Base-by-base conservation (phyloP, 805 yeast species). In the Metschnikowia bowlesiae region DNA sequence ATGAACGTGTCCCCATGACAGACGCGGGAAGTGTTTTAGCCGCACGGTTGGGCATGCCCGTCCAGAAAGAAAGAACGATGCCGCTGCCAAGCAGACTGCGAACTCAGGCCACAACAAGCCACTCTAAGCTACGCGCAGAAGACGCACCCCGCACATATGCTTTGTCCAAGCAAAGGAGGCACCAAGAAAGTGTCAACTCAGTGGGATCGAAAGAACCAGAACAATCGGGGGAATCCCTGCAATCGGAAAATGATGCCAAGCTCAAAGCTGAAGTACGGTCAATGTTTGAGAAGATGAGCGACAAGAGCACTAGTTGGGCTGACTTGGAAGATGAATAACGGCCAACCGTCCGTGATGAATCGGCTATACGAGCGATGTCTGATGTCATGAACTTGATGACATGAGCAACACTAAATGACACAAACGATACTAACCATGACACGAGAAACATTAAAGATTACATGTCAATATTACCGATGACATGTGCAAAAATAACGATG, bases 11-110 rank as follows among this genome's bases (percentile, higher is more conserved):
- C 1, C 67, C 68, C 3, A 61, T 68, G 70, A 54, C 67, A 0
- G 60, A 57, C 1, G 74, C 73, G 2, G 74, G 65, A 2, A 55
- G 53, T 48, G 57, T 66, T 10, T 59, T 71, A 46, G 74, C 74
- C 3, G 61, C 67, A 3, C 61, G 74, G 33, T 44, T 69, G 30
- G 62, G 63, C 14, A 44, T 46, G 38, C 48, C 55, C 18, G 36
- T 13, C 22, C 39, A 22, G 30, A 53, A 36, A 39, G 46, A 18
- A 28, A 16, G 8, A 10, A 14, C 16, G 6, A 31, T 30, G 13
- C 8, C 22, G 34, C 42, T 28, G 6, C 22, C 22, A 14, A 28
- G 13, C 37, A 37, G 28, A 33, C n/a, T 10, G 32, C 38, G 22
- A 34, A n/a, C 28, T 6, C 28, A 33, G 14, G 33, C 33, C 16